Percentiles rank a stretch among this genome's conserved stretches.
Evolutionary conservation across 768 basidiomycete genomes (phyloP).

Genomic region (Tricholoma flavovirens): DNA sequence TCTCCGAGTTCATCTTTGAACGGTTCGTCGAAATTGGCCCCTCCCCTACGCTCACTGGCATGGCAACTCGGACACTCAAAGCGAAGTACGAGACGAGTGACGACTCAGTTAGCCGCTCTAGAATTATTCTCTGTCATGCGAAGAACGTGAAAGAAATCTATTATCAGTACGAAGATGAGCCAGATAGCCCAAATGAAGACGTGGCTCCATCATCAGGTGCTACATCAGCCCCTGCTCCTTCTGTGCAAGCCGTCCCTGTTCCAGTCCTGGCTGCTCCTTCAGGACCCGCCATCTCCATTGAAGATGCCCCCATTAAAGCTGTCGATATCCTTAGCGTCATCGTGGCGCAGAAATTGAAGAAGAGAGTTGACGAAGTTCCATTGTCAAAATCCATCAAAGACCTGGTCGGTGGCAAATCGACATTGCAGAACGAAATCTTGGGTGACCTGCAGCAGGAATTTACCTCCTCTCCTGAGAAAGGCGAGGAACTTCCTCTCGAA

Average conservation of each 20-base stretch:
- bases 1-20: constrained; percentile 81
- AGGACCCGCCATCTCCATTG: constrained; percentile 67
- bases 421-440: constrained; percentile 96
- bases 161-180: constrained; percentile 93
- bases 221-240: constrained; percentile 29
- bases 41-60: constrained; percentile 92
- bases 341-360: constrained; percentile 98
- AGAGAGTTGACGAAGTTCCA: constrained; percentile 83
- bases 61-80: constrained; percentile 87
- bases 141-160: constrained; percentile 98
- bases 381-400: constrained; percentile 96
- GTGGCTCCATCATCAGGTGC: constrained; percentile 29
- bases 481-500: constrained; percentile 93
- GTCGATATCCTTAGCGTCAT: constrained; percentile 81
- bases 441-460: constrained; percentile 97
- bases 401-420: constrained; percentile 97
- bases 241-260: constrained; percentile 35
- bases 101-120: constrained; percentile 72
- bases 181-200: constrained; percentile 37
- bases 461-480: constrained; percentile 92
- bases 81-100: constrained; percentile 91
- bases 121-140: constrained; percentile 85
- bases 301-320: constrained; percentile 90
- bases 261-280: constrained; percentile 43
- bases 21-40: constrained; percentile 95